phyloP scores from a whole-genome alignment of 202 grass and related monocot species.

The Panicum hallii region DNA sequence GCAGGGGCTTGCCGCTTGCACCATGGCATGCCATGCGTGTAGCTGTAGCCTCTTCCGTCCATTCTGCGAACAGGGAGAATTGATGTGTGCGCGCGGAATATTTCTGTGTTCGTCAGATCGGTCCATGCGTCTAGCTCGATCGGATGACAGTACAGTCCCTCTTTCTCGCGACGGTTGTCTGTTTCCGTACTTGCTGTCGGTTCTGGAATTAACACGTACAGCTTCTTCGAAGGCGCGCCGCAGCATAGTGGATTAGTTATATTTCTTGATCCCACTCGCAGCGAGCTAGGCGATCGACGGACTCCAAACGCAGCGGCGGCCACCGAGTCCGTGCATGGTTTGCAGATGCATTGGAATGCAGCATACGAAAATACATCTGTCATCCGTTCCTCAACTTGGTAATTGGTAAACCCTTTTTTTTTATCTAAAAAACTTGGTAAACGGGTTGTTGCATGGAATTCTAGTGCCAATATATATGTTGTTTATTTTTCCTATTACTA shows the following conservation, averaged over 20 bases:
- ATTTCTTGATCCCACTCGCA: neutral
- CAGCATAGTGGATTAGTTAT: neutral
- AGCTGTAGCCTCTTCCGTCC: slow-evolving; percentile 31
- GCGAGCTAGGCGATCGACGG: neutral
- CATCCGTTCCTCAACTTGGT: too few species aligned
- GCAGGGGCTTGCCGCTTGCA: neutral
- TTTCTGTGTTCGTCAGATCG: slow-evolving; percentile 46
- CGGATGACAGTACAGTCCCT: neutral
- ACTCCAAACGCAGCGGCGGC: neutral
- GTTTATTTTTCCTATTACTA: neutral
- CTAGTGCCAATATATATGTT: neutral
- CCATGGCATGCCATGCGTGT: neutral
- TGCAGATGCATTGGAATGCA: too few species aligned
- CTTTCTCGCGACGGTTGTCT: slow-evolving; percentile 1
- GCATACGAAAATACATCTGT: too few species aligned
- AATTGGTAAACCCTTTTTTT: too few species aligned
- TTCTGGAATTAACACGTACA: neutral
- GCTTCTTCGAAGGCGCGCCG: too few species aligned
- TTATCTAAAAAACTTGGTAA: neutral
- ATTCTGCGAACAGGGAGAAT: slow-evolving; percentile 40
- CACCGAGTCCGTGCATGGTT: neutral
- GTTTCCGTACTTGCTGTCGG: neutral
- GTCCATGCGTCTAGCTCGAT: neutral
- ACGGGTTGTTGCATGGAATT: neutral
- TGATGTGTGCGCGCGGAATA: slow-evolving; percentile 48